These are phyloP conservation scores for Opeltia flavorubescens DNA, from an alignment of 495 filamentous ascomycete genomes.

Conservation along the genomic window DNA sequence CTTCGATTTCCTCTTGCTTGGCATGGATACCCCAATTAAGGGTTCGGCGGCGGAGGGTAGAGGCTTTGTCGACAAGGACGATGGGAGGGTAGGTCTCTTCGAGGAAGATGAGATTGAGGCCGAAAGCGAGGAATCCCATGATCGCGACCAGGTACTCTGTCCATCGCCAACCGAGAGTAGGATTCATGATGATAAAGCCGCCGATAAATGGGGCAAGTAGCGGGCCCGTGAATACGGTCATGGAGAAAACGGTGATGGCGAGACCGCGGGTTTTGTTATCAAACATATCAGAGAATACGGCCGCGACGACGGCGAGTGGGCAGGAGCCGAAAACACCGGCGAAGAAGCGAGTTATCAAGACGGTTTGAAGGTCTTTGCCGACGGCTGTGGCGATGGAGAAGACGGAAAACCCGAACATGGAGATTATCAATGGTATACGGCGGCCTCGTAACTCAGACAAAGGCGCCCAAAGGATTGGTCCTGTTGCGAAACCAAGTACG, in stretches of 20 bases:
- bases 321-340: slow-evolving; percentile 60
- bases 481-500: slow-evolving; percentile 46
- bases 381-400: slow-evolving; percentile 60
- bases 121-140: slow-evolving; percentile 63
- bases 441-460: slow-evolving; percentile 46
- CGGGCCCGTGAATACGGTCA: slow-evolving; percentile 73
- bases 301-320: slow-evolving; percentile 71
- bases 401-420: slow-evolving; percentile 66
- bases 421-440: slow-evolving; percentile 52
- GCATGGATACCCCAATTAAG: slow-evolving; percentile 91
- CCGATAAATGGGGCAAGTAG: slow-evolving; percentile 72
- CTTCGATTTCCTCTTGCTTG: slow-evolving; percentile 84
- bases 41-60: slow-evolving; percentile 64
- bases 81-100: slow-evolving; percentile 74
- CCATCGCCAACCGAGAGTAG: slow-evolving; percentile 70
- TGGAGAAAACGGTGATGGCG: slow-evolving; percentile 70
- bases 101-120: slow-evolving; percentile 57
- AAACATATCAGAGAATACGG: slow-evolving; percentile 82
- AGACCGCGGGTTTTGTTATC: slow-evolving; percentile 63
- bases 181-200: slow-evolving; percentile 61
- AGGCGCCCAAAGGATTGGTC: slow-evolving; percentile 50
- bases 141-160: slow-evolving; percentile 60
- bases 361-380: slow-evolving; percentile 68
- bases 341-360: slow-evolving; percentile 76
- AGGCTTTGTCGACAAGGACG: slow-evolving; percentile 63